Conservation (phyloP, 345 rosid species). For the Populus ilicifolia region DNA sequence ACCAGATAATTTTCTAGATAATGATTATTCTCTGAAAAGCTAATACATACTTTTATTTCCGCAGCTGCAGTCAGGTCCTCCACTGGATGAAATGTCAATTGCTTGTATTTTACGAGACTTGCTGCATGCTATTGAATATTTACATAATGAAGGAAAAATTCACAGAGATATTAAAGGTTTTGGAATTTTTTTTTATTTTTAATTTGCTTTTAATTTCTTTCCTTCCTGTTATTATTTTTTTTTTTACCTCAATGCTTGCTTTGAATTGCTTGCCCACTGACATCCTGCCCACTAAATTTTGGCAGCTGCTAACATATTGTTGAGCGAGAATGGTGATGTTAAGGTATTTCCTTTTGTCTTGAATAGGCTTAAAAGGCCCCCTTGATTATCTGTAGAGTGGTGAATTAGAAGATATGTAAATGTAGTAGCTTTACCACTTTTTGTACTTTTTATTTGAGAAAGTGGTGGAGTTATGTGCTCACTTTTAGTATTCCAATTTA, state of each 20-base stretch:
- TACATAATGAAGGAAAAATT: slow-evolving; percentile 90
- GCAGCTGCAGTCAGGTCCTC: slow-evolving; percentile 94
- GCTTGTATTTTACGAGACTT: slow-evolving; percentile 87
- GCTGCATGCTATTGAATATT: slow-evolving; percentile 95
- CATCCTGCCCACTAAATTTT: slow-evolving; percentile 3
- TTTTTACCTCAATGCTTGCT: background rate
- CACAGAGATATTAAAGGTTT: slow-evolving; percentile 99
- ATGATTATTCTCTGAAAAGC: slow-evolving; percentile 9
- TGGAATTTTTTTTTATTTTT: background rate
- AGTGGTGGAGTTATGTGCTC: background rate
- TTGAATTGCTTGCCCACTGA: background rate
- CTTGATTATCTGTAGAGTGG: slow-evolving; percentile 11
- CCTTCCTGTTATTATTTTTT: background rate
- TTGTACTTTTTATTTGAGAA: too few species aligned
- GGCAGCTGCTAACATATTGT: slow-evolving; percentile 95
- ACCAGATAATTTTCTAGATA: background rate
- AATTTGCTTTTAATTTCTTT: background rate
- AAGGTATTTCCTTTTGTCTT: slow-evolving; percentile 55
- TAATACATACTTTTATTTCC: slow-evolving; percentile 22
- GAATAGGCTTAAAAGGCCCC: background rate
- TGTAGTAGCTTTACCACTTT: too few species aligned
- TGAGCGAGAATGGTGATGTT: slow-evolving; percentile 95
- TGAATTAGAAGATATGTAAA: slow-evolving; percentile 4
- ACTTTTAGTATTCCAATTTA: slow-evolving; percentile 21
- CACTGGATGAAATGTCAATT: slow-evolving; percentile 89